Base-by-base conservation (phyloP, 1,284 basidiomycete species). In the Phellinidium pouzarii region DNA sequence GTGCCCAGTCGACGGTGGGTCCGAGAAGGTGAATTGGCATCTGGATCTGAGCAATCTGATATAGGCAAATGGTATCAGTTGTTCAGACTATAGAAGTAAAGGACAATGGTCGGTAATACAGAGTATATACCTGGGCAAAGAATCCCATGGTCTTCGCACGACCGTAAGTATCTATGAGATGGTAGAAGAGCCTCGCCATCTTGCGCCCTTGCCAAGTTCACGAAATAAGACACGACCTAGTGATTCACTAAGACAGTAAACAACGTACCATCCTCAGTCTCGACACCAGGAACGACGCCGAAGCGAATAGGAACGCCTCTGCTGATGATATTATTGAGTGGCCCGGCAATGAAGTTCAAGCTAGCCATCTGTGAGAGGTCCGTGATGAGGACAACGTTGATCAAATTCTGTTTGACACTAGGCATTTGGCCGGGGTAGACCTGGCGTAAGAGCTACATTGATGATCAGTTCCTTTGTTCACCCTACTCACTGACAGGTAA, bases 371-470 rank as follows among this genome's bases (percentile, higher is more conserved):
- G 76, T 1, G 89, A 82, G 1, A 96, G 73, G 65, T 96, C 93
- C 17, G 94, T 69, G 1, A 82, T 77, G 6, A 94, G 71, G 42
- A 96, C 72, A 54, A 88, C 70, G 62, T 96, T 95, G 71, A 84
- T 86, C 12, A 93, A 60, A 62, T 97, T 96, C 40, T 77, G 73
- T 56, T 75, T 77, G 64, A 89, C 67, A 36, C 69, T 78, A 51
- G 80, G 90, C 66, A 93, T 79, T 63, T 87, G 81, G 34, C 91
- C 92, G 1, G 85, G 83, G 60, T 82, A 90, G 52, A 78, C 70
- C 4, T 79, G 82, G 4, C 80, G 82, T 6, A 91, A 71, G 50
- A 93, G 72, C 87, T 90, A 55, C 19, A 40, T 34, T 34, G 14
- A 14, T 14, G 6, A 22, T 34, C 23, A 14, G n/a, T 2, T 27